Evolutionary conservation across 805 yeast genomes (phyloP).

Genomic region (Clavispora phyllophila): DNA sequence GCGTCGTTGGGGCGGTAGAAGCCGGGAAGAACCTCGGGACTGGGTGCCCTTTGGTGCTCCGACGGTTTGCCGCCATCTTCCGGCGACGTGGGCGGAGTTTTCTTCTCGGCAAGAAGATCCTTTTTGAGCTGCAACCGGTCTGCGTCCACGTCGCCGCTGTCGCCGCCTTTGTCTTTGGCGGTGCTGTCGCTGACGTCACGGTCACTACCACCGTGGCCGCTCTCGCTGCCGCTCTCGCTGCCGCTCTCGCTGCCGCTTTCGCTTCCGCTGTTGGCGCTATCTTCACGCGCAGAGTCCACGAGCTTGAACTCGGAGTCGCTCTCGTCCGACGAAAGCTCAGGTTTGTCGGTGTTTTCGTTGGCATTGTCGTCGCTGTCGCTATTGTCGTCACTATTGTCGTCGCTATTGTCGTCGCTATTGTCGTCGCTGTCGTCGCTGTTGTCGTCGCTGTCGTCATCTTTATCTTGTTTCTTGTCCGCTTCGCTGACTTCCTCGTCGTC

Average conservation of each 20-base stretch:
- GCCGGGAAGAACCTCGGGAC: slow-evolving; percentile 1
- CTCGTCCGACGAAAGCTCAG: slow-evolving; percentile 13
- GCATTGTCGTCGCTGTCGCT: slow-evolving; percentile 18
- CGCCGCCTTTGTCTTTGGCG: slow-evolving; percentile 5
- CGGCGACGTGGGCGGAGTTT: slow-evolving; percentile 9
- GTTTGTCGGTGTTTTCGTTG: slow-evolving; percentile 22
- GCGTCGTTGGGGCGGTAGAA: slow-evolving; percentile 61
- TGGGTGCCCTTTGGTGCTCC: background rate
- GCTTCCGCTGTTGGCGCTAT: background rate
- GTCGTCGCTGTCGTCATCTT: slow-evolving; percentile 6
- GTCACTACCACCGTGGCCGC: no score
- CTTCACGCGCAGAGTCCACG: slow-evolving; percentile 3
- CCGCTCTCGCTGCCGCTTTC: background rate
- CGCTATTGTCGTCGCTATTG: no score
- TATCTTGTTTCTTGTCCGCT: slow-evolving; percentile 12
- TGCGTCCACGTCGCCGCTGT: slow-evolving; percentile 18
- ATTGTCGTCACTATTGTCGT: slow-evolving; percentile 23
- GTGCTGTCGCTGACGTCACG: no score
- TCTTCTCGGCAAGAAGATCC: slow-evolving; percentile 12
- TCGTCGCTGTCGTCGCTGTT: slow-evolving; percentile 8
- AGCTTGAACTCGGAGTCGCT: slow-evolving; percentile 7
- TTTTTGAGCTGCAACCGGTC: slow-evolving; percentile 10
- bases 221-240: background rate
- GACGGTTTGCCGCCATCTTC: background rate
- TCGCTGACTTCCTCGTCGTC: slow-evolving; percentile 18